These are phyloP conservation scores for Xylaria scruposa DNA, from an alignment of 495 filamentous ascomycete genomes.

Conservation along the genomic window DNA sequence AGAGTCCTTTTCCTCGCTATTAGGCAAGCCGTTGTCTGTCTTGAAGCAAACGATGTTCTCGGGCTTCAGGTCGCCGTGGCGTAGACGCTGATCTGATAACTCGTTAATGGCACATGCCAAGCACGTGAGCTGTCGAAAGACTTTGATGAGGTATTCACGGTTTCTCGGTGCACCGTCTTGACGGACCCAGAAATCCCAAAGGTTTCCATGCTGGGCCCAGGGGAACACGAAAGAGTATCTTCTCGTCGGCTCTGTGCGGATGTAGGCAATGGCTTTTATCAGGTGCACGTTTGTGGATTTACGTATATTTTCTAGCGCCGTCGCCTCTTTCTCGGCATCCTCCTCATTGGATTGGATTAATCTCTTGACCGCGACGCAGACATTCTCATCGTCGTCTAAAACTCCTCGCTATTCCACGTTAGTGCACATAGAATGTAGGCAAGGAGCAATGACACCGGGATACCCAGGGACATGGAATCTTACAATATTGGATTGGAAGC, in stretches of 20 bases:
- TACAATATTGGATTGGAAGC: not conserved
- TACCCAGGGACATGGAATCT: not conserved
- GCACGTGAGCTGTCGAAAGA: not conserved
- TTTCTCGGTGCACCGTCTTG: not conserved
- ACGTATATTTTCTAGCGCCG: not conserved
- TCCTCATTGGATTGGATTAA: not conserved
- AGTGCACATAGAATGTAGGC: not conserved
- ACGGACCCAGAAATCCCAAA: not conserved
- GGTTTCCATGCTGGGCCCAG: not conserved
- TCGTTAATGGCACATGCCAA: not conserved
- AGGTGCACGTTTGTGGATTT: not conserved
- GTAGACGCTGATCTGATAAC: not conserved
- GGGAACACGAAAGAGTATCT: not conserved
- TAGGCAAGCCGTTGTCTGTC: not conserved
- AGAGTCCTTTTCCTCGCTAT: not conserved
- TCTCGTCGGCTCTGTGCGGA: not conserved
- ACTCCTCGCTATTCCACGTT: not conserved
- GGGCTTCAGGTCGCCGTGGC: not conserved
- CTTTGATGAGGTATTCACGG: not conserved
- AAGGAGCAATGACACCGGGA: not conserved
- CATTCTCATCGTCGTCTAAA: not conserved
- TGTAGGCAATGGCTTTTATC: conserved; percentile 2
- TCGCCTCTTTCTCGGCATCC: not conserved
- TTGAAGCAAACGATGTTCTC: conserved; percentile 8
- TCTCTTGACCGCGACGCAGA: conserved; percentile 5